phyloP scores from a whole-genome alignment of 768 basidiomycete species.

The Lepiota subincarnata region DNA sequence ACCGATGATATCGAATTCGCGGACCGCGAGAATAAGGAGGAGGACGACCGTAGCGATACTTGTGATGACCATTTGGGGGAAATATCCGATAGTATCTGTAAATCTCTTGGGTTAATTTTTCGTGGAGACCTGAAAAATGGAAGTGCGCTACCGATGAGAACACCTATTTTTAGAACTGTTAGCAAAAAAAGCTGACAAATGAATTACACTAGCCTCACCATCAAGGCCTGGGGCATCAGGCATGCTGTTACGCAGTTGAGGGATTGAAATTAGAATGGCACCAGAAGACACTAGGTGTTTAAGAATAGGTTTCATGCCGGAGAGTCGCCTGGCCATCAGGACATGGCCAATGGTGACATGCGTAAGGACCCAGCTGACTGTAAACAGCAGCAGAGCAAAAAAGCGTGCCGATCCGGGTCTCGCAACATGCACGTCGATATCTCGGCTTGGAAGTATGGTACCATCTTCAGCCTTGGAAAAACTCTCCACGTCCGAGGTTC shows the following conservation, averaged over 20 bases:
- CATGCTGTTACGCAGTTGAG: conserved; percentile 50
- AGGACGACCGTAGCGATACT: conserved; percentile 37
- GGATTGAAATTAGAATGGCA: conserved; percentile 41
- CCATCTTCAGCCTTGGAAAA: conserved; percentile 14
- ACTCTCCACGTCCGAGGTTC: conserved; percentile 35
- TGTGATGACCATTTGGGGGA: conserved; percentile 54
- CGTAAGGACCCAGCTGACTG: conserved; percentile 49
- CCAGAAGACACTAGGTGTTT: conserved; percentile 36
- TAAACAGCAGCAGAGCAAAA: conserved; percentile 44
- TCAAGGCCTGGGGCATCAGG: conserved; percentile 54
- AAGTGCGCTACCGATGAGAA: conserved; percentile 39
- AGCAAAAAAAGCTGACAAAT: conserved; percentile 2
- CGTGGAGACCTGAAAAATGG: neutral
- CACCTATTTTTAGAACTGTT: conserved; percentile 25
- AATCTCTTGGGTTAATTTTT: neutral
- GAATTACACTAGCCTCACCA: conserved; percentile 21
- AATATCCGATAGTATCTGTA: conserved; percentile 51
- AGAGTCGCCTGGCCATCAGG: conserved; percentile 34
- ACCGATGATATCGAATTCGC: conserved; percentile 31
- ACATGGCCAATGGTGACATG: conserved; percentile 47
- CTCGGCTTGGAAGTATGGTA: conserved; percentile 28
- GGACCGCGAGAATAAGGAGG: conserved; percentile 37
- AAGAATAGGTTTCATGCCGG: conserved; percentile 26
- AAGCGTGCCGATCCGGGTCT: conserved; percentile 42
- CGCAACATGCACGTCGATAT: conserved; percentile 41